Evolutionary conservation across 2,329 filamentous ascomycete genomes (phyloP).

Genomic region (Penicillium sp.): DNA sequence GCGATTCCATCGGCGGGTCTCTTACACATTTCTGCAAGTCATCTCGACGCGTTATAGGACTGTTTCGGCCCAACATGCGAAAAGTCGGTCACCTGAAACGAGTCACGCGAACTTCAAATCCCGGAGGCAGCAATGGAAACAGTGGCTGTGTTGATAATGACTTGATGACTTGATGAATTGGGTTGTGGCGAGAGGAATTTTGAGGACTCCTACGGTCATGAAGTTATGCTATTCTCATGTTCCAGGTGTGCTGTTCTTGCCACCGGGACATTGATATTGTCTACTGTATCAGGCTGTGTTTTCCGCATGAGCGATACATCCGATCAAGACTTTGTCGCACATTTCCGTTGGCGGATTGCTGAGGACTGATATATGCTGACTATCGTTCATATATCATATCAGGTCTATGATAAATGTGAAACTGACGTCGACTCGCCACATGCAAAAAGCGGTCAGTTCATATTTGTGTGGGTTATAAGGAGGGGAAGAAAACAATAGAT

Average conservation of each 20-base stretch:
- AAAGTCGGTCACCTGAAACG: neutral
- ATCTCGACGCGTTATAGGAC: neutral
- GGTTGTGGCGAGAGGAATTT: neutral
- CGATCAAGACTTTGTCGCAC: no score
- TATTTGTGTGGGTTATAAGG: neutral
- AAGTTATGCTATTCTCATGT: constrained; percentile 1
- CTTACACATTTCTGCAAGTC: neutral
- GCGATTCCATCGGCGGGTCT: neutral
- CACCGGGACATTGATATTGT: neutral
- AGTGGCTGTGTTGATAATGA: no score
- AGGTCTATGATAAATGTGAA: neutral
- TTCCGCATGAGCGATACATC: no score
- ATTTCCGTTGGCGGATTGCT: no score
- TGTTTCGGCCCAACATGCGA: neutral
- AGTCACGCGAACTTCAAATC: neutral
- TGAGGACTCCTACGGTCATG: constrained; percentile 2
- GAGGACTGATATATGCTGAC: no score
- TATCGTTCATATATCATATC: no score
- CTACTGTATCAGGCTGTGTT: neutral
- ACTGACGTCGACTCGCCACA: constrained; percentile 6
- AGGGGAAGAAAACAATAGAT: neutral
- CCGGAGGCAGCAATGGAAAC: neutral
- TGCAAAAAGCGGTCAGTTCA: neutral
- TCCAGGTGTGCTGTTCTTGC: neutral
- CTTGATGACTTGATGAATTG: no score